Conservation (phyloP, 2,329 filamentous ascomycete species). For the Gliomastix tumulicola region DNA sequence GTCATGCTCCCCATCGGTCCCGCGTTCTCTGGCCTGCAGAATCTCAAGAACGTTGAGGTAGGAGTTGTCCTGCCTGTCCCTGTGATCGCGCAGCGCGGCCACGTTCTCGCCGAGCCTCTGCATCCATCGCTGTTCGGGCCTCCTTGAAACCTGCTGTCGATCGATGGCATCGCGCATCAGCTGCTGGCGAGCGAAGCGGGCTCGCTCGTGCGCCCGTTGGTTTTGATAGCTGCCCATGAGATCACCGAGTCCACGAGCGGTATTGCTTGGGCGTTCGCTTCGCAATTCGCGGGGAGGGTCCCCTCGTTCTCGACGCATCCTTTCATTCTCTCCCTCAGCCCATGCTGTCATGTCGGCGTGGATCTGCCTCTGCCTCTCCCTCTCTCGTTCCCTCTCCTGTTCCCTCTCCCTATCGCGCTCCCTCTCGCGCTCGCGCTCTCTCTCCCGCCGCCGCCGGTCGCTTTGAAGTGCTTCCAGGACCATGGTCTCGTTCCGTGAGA, state of each 20-base stretch:
- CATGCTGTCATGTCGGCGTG: too few species aligned
- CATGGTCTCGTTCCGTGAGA: slow-evolving; percentile 46
- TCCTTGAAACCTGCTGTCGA: slow-evolving; percentile 11
- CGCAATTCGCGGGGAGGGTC: background rate
- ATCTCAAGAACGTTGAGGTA: slow-evolving; percentile 29
- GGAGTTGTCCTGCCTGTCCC: slow-evolving; percentile 24
- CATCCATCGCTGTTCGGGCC: slow-evolving; percentile 21
- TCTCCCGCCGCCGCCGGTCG: slow-evolving; percentile 43
- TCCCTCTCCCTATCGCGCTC: too few species aligned
- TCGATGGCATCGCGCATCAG: slow-evolving; percentile 17
- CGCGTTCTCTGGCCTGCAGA: slow-evolving; percentile 23
- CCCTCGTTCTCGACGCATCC: too few species aligned
- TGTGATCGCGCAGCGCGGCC: slow-evolving; percentile 24
- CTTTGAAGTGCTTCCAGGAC: slow-evolving; percentile 50
- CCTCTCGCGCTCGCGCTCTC: slow-evolving; percentile 15
- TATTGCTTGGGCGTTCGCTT: slow-evolving; percentile 15
- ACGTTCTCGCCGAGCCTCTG: slow-evolving; percentile 26
- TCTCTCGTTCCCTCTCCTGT: too few species aligned
- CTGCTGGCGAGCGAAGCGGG: slow-evolving; percentile 24
- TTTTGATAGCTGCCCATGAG: slow-evolving; percentile 28
- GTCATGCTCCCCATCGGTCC: slow-evolving; percentile 21
- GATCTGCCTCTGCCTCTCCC: too few species aligned
- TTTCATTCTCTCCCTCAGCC: too few species aligned
- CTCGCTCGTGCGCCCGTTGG: slow-evolving; percentile 23
- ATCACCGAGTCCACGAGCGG: slow-evolving; percentile 30